phyloP scores from a whole-genome alignment of 768 basidiomycete species.

The Mycena amicta region DNA sequence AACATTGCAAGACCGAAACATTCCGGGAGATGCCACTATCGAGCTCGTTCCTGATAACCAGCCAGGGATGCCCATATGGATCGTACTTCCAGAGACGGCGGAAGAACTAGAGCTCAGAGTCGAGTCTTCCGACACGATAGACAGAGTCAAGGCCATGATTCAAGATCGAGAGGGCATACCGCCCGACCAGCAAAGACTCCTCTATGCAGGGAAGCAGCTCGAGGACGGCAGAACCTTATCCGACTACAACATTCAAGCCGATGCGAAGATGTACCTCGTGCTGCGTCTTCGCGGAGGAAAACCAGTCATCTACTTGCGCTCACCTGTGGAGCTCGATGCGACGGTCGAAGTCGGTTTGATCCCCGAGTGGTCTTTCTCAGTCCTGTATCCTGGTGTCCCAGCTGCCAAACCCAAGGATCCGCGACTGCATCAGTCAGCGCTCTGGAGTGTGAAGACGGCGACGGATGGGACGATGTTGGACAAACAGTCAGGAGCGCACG shows the following conservation, averaged over 20 bases:
- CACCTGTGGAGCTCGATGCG: background rate
- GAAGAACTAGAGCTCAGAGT: background rate
- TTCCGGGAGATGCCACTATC: no score
- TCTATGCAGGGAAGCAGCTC: background rate
- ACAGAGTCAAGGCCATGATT: no score
- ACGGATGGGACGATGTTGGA: conserved; percentile 33
- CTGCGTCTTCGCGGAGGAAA: background rate
- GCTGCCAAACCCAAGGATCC: background rate
- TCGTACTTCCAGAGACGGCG: no score
- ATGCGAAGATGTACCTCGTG: background rate
- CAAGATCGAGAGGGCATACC: background rate
- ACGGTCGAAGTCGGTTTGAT: no score
- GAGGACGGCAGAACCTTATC: background rate
- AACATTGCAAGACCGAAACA: no score
- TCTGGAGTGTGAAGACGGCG: background rate
- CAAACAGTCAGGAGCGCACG: conserved; percentile 26
- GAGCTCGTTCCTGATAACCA: background rate
- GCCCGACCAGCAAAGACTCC: background rate
- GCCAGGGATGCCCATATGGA: background rate
- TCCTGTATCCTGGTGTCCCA: background rate
- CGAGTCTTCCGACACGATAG: no score
- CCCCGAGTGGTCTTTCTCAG: conserved; percentile 3
- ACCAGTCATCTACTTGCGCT: conserved; percentile 8
- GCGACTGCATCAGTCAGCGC: background rate
- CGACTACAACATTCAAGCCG: background rate